These are phyloP conservation scores for Vitis hybrid DNA, from an alignment of 177 flowering plant species.

Conservation along the genomic window DNA sequence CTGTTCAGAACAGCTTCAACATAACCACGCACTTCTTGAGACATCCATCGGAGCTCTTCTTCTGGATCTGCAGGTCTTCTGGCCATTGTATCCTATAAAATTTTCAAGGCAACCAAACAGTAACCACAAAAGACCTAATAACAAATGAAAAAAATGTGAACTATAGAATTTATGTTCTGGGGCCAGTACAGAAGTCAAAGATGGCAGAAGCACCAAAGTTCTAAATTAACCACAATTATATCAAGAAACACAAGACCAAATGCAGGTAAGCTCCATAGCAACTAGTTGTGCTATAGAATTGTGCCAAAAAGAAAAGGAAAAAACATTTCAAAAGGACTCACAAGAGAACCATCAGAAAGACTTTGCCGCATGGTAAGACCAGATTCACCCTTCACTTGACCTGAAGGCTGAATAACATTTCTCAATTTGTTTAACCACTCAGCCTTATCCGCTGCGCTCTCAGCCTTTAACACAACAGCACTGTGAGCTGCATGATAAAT, in stretches of 20 bases:
- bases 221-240: too few relatives aligned
- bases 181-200: too few relatives aligned
- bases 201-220: too few relatives aligned
- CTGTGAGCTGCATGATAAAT: slow-evolving; percentile 77
- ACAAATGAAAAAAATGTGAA: too few relatives aligned
- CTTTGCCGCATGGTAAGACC: slow-evolving; percentile 74
- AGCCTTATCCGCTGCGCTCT: slow-evolving; percentile 72
- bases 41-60: slow-evolving; percentile 99
- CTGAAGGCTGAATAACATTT: slow-evolving; percentile 58
- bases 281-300: too few relatives aligned
- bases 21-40: slow-evolving; percentile 99
- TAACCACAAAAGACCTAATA: not conserved
- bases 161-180: too few relatives aligned
- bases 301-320: not conserved
- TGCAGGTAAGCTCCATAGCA: too few relatives aligned
- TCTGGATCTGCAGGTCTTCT: slow-evolving; percentile 98
- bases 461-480: slow-evolving; percentile 90
- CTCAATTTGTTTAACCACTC: slow-evolving; percentile 88
- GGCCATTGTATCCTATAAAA: slow-evolving; percentile 83
- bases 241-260: too few relatives aligned
- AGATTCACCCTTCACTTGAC: slow-evolving; percentile 49
- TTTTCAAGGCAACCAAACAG: not conserved
- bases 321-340: slow-evolving; percentile 34
- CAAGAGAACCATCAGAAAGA: slow-evolving; percentile 93
- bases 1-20: slow-evolving; percentile 98